phyloP scores from a whole-genome alignment of 352 stramenopile species.

The Pythium myriotylum region DNA sequence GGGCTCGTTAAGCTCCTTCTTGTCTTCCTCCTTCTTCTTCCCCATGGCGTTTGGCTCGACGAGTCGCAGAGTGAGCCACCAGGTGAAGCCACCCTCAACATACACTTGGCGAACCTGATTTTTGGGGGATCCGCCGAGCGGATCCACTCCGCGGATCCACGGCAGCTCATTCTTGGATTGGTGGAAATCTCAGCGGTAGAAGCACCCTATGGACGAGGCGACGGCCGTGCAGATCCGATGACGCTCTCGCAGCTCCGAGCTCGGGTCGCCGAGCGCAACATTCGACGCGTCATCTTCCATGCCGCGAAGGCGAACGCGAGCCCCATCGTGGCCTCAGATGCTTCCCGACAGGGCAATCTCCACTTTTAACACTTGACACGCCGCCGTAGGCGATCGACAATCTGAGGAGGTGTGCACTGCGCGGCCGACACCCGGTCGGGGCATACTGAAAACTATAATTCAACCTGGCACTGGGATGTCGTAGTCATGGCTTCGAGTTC shows the following conservation, averaged over 20 bases:
- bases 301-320: constrained; percentile 25
- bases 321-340: constrained; percentile 7
- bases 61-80: constrained; percentile 1
- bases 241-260: constrained; percentile 1
- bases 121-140: constrained; percentile 9
- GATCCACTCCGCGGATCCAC: constrained; percentile 14
- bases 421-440: too few species aligned
- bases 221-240: too few species aligned
- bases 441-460: too few species aligned
- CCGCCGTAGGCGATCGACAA: too few species aligned
- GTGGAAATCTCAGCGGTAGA: constrained; percentile 5
- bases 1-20: constrained; percentile 29
- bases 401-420: too few species aligned
- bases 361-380: too few species aligned
- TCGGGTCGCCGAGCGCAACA: constrained; percentile 39
- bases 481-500: too few species aligned
- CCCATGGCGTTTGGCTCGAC: constrained; percentile 12
- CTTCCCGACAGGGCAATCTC: constrained; percentile 28
- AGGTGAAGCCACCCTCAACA: not conserved
- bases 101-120: constrained; percentile 22
- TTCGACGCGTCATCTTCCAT: constrained; percentile 56
- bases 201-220: too few species aligned
- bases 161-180: not conserved
- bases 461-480: too few species aligned
- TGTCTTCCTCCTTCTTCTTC: constrained; percentile 31